A percentile compares a stretch with the other conserved stretches of the same genome.
phyloP scores from a whole-genome alignment of 805 yeast species.

The Pichia exigua region DNA sequence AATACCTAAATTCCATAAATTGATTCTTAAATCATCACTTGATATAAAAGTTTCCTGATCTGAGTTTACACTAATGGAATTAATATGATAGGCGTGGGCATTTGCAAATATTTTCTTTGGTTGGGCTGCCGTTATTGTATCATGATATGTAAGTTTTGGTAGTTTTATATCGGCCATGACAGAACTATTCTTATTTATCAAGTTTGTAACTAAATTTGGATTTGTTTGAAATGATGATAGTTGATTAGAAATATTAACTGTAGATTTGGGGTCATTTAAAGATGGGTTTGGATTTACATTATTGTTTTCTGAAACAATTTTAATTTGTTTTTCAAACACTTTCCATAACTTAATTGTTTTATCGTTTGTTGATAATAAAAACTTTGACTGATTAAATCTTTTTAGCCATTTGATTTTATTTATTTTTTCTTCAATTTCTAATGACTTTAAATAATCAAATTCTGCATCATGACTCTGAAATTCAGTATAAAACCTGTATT shows the following conservation, averaged over 20 bases:
- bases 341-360: conserved; percentile 99
- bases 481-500: conserved; percentile 91
- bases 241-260: conserved; percentile 16
- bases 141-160: conserved; percentile 90
- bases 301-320: conserved; percentile 81
- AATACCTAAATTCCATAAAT: conserved; percentile 89
- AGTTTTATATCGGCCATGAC: conserved; percentile 45
- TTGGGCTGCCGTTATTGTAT: conserved; percentile 88
- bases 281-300: neutral
- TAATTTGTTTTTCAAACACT: conserved; percentile 82
- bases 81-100: conserved; percentile 97
- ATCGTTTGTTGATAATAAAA: conserved; percentile 86
- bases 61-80: conserved; percentile 87
- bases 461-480: conserved; percentile 98
- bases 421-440: conserved; percentile 97
- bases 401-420: conserved; percentile 96
- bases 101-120: conserved; percentile 88
- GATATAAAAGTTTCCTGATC: conserved; percentile 94
- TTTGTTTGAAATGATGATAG: conserved; percentile 22
- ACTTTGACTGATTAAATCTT: conserved; percentile 83
- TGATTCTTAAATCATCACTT: conserved; percentile 90
- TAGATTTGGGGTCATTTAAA: conserved; percentile 4
- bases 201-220: conserved; percentile 14
- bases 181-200: conserved; percentile 1
- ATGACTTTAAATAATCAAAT: conserved; percentile 89